Base-by-base conservation (phyloP, 164 flowering plant genomes). In the Echeveria elegans region DNA sequence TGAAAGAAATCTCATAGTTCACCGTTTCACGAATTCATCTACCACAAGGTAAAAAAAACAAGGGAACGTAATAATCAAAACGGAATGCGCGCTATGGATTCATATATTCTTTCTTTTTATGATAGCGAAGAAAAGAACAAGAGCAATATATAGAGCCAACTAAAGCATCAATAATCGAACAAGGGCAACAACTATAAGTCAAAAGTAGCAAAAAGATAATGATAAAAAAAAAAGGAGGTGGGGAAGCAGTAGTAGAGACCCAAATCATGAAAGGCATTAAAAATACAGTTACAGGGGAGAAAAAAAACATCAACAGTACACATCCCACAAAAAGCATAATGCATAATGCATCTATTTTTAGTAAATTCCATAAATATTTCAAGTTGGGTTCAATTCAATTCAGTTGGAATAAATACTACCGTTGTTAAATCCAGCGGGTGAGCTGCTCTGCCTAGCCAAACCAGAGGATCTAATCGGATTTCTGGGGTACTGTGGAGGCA, bases 401-500 rank as follows among this genome's bases (percentile, higher is more conserved):
- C n/a, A n/a, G n/a, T n/a, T n/a, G n/a, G 85, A 65, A 68, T 45
- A n/a, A n/a, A n/a, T n/a, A n/a, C n/a, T n/a, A 66, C 28, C 28
- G 29, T 52, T 52, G 58, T 75, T 58, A 64, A 80, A 73, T 21
- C 81, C 87, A 67, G 87, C 81, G 34, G 87, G 89, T 2, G 87
- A 83, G 80, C 85, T 83, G 63, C 70, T 80, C 61, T 83, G 90
- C 71, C 86, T 71, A 53, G 66, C 30, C 23, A 86, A 80, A 66
- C 56, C 72, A 4, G 81, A 67, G 70, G 69, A 36, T 36, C 72
- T 68, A 66, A 65, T 63, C 18, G 77, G 66, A 70, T 59, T 60
- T 66, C 84, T 77, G 40, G 88, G 85, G 68, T 81, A 84, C 65
- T 80, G 83, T 50, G 87, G 87, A 38, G 85, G 87, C 74, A 84